Evolutionary conservation across 2,329 filamentous ascomycete genomes (phyloP).

Genomic region (Ophiostoma himal-ulmi): DNA sequence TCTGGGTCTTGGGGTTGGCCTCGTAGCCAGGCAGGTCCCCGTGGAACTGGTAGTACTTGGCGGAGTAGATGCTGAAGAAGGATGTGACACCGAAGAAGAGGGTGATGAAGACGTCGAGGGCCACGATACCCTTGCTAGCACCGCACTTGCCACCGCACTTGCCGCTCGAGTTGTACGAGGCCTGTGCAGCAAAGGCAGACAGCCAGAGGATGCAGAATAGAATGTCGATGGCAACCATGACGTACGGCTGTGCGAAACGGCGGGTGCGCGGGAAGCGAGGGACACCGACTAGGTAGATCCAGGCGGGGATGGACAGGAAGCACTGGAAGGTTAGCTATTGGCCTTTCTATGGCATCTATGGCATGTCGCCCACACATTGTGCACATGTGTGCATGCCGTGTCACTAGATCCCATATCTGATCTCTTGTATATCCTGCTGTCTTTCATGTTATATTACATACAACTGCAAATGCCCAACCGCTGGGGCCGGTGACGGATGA

Average conservation of each 20-base stretch:
- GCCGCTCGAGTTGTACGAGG: conserved; percentile 54
- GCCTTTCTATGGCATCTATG: not conserved
- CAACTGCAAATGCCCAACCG: conserved; percentile 59
- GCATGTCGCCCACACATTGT: not conserved
- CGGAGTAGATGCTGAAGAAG: conserved; percentile 53
- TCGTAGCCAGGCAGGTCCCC: conserved; percentile 58
- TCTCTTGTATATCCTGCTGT: too few relatives aligned
- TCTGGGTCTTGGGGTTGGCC: conserved; percentile 38
- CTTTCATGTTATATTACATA: conserved; percentile 35
- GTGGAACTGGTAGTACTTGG: conserved; percentile 58
- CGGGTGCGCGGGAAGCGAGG: conserved; percentile 58
- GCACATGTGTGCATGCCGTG: too few relatives aligned
- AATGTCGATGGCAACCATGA: conserved; percentile 54
- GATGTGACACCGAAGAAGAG: conserved; percentile 50
- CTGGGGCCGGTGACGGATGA: conserved; percentile 51
- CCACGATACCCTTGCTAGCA: conserved; percentile 59
- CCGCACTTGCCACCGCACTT: conserved; percentile 52
- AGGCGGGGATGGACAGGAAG: conserved; percentile 58
- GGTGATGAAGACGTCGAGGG: conserved; percentile 49
- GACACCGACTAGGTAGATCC: conserved; percentile 60
- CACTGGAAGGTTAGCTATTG: conserved; percentile 41
- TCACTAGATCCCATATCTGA: too few relatives aligned
- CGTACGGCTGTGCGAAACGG: conserved; percentile 56
- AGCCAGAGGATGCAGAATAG: conserved; percentile 58
- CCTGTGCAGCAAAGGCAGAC: conserved; percentile 60